Conservation (phyloP, 2,329 filamentous ascomycete species). For the Fusarium phyllophilum region DNA sequence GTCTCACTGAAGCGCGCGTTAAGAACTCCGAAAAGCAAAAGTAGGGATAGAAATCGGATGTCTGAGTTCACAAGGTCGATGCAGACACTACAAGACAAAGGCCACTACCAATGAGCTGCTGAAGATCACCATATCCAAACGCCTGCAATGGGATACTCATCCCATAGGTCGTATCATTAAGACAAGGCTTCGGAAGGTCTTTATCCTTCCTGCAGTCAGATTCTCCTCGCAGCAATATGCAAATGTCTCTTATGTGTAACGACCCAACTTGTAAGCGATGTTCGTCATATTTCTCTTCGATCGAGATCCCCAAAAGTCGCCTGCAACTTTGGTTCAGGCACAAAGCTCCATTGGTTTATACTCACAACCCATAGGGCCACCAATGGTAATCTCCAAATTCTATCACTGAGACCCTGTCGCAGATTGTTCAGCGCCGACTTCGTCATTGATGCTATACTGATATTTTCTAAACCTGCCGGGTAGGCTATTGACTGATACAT, state of each 20-base stretch:
- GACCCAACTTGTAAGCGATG: neutral
- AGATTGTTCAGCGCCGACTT: neutral
- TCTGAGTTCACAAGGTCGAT: neutral
- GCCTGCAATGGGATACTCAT: neutral
- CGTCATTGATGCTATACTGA: slow-evolving; percentile 24
- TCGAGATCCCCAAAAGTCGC: slow-evolving; percentile 8
- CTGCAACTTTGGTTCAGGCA: neutral
- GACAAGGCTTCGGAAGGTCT: neutral
- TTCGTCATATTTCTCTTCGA: slow-evolving; percentile 7
- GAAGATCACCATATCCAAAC: too few species aligned
- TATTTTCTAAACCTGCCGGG: neutral
- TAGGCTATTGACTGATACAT: neutral
- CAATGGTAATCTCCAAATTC: neutral
- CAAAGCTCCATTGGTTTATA: neutral
- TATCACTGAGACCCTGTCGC: neutral
- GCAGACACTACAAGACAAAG: neutral
- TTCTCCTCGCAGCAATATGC: neutral
- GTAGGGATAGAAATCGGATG: neutral
- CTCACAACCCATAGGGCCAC: neutral
- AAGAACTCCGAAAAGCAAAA: neutral
- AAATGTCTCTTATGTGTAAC: neutral
- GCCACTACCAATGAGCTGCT: neutral
- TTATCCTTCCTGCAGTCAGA: neutral
- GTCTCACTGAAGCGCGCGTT: neutral
- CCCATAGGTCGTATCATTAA: neutral